phyloP scores from a whole-genome alignment of 805 yeast genomes.

The Scheffersomyces ergatensis region DNA sequence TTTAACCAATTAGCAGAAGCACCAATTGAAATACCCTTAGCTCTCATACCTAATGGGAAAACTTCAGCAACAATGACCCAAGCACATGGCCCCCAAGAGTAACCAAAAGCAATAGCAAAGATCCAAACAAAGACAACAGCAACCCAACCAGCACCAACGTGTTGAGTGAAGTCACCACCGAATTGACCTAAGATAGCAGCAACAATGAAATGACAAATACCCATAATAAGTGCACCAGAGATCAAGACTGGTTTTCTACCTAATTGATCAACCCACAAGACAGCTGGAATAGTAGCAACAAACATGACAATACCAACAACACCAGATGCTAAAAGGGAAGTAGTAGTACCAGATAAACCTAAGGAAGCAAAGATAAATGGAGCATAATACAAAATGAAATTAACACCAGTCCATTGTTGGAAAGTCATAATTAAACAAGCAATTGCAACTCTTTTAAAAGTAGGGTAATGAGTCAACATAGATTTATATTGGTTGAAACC shows the following conservation, averaged over 20 bases:
- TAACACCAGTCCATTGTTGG: conserved; percentile 33
- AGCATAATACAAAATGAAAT: conserved; percentile 32
- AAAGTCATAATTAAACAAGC: conserved; percentile 26
- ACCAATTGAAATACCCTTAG: conserved; percentile 32
- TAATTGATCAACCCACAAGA: conserved; percentile 30
- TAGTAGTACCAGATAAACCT: conserved; percentile 21
- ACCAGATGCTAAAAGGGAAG: conserved; percentile 26
- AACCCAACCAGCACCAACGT: conserved; percentile 19
- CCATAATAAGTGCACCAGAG: conserved; percentile 29
- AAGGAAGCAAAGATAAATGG: conserved; percentile 28
- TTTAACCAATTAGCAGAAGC: conserved; percentile 36
- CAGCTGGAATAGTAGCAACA: conserved; percentile 29
- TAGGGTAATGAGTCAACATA: conserved; percentile 16
- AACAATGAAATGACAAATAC: conserved; percentile 25
- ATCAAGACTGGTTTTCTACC: conserved; percentile 35
- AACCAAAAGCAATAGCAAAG: conserved; percentile 27
- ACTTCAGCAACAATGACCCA: conserved; percentile 38
- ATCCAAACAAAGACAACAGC: conserved; percentile 33
- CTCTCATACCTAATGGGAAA: conserved; percentile 35
- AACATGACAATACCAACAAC: conserved; percentile 30
- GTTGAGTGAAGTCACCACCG: conserved; percentile 8
- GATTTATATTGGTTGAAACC: conserved; percentile 26
- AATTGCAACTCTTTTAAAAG: conserved; percentile 32
- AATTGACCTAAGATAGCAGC: conserved; percentile 14
- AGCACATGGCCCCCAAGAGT: conserved; percentile 32